phyloP scores from a whole-genome alignment of 331 rosid genomes.

The Quercus tomentella region DNA sequence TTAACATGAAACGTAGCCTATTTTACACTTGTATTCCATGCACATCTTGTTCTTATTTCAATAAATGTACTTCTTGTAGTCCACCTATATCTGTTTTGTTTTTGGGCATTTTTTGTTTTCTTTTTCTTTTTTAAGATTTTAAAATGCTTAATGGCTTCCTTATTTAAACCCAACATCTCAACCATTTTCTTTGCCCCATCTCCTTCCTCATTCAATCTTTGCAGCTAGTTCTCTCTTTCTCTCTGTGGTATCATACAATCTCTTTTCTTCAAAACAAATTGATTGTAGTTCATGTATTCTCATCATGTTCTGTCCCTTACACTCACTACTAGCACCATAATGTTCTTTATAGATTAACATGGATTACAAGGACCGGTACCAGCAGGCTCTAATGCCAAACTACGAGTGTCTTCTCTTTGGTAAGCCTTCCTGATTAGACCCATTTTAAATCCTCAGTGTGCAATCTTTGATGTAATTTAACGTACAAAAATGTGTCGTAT shows the following conservation, averaged over 20 bases:
- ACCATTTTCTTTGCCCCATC: not conserved
- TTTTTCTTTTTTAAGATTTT: too few species aligned
- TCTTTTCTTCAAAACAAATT: not conserved
- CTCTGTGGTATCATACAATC: not conserved
- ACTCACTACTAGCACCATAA: not conserved
- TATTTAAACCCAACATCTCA: not conserved
- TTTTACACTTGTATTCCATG: too few species aligned
- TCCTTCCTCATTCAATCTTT: not conserved
- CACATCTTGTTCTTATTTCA: too few species aligned
- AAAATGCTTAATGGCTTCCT: not conserved
- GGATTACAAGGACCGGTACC: conserved; percentile 49
- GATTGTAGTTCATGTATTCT: not conserved
- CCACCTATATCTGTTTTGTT: too few species aligned
- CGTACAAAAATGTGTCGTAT: not conserved
- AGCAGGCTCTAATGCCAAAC: conserved; percentile 35
- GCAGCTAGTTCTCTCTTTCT: not conserved
- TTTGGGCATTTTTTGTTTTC: too few species aligned
- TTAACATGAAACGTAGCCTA: too few species aligned
- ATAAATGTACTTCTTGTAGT: too few species aligned
- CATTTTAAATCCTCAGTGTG: not conserved
- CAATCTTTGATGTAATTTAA: not conserved
- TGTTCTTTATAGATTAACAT: conserved; percentile 14
- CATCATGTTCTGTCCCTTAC: not conserved
- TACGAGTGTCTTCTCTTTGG: conserved; percentile 85
- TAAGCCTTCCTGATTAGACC: conserved; percentile 7